These are phyloP conservation scores for Monilinia polystroma DNA, from an alignment of 2,329 filamentous ascomycete species.

Conservation along the genomic window DNA sequence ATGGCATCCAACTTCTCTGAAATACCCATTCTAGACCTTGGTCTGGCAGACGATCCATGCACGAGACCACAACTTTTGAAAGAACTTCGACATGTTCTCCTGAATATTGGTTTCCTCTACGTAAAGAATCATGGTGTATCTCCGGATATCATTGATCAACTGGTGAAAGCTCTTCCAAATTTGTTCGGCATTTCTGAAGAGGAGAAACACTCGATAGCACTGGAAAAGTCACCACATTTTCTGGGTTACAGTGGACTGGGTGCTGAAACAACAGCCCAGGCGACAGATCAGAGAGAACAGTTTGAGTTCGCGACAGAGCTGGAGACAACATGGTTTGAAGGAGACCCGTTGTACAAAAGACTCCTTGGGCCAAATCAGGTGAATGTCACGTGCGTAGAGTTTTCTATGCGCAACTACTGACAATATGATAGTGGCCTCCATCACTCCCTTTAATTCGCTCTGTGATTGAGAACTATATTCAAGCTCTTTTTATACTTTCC, in stretches of 20 bases:
- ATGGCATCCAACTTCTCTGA: constrained; percentile 19
- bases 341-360: constrained; percentile 20
- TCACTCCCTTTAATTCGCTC: constrained; percentile 9
- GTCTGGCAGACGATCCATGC: constrained; percentile 6
- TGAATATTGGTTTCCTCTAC: constrained; percentile 20
- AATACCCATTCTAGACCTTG: constrained; percentile 18
- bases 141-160: background rate
- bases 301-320: constrained; percentile 23
- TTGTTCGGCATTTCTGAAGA: constrained; percentile 6
- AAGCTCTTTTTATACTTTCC: constrained; percentile 14
- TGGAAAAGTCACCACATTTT: constrained; percentile 18
- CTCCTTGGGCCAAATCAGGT: constrained; percentile 20
- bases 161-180: constrained; percentile 11
- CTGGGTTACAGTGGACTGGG: constrained; percentile 19
- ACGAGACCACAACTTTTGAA: constrained; percentile 15
- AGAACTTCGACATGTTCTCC: constrained; percentile 16
- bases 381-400: background rate
- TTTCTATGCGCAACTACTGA: background rate
- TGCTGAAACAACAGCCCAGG: constrained; percentile 15
- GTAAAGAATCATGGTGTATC: constrained; percentile 16
- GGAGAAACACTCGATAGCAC: constrained; percentile 4
- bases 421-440: background rate
- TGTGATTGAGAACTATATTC: constrained; percentile 13
- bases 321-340: constrained; percentile 8
- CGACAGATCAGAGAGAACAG: constrained; percentile 19